Base-by-base conservation (phyloP, 148 eudicot genomes). In the Cornus controversa region DNA sequence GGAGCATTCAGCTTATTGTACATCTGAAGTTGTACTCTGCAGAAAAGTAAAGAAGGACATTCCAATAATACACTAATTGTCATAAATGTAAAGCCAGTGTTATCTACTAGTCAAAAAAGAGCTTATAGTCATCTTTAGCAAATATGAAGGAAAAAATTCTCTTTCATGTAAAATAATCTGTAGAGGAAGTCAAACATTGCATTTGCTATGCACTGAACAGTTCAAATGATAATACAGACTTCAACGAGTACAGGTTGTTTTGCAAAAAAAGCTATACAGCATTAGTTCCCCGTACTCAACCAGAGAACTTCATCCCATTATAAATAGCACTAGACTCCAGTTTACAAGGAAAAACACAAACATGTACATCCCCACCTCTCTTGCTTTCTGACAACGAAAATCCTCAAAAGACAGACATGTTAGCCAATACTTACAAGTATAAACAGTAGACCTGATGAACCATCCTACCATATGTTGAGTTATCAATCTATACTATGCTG, bases 391-490 rank as follows among this genome's bases (percentile, higher is more conserved):
- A n/a, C 2, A 15, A 50, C 18, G 25, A 60, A 18, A 58, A 57
- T 57, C 45, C 66, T 73, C 47, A 31, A 28, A 57, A 16, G 23
- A 20, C 3, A 34, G 45, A 57, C 76, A 58, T 70, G 73, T 73
- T 73, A 73, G 47, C 62, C 66, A 57, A 20, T 58, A 58, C 76
- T 73, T 73, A 60, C 66, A 57, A 57, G 67, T 57, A 73, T 57
- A 28, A 34, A 8, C 37, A 37, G 50, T 5, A 67, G 24, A 23
- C 34, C 37, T 67, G 70, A 15, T 14, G 2, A 60, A 15, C 5
- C 20, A 14, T 14, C 13, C 47, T 74, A 13, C 40, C 76, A 36
- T 23, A 24, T 31, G 36, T 16, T 62, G 23, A 7, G 20, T 36
- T 16, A 9, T 74, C 29, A 73, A n/a, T 62, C 76, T 29, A 58